Conservation (phyloP, 2,329 filamentous ascomycete genomes). For the Incumbomyces lentus region DNA sequence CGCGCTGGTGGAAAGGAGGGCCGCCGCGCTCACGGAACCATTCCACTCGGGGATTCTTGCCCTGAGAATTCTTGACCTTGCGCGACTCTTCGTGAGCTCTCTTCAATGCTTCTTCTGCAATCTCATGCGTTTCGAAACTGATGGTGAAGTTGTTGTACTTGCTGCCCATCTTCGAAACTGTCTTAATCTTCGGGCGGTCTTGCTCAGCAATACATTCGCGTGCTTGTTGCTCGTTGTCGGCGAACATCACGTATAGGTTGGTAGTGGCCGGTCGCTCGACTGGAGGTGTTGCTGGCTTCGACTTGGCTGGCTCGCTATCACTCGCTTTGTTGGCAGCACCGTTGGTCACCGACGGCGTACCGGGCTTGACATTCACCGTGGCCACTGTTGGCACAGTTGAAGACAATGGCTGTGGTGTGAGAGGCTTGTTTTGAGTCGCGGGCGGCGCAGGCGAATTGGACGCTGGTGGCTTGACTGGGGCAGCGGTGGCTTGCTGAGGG, state of each 20-base stretch:
- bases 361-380: conserved; percentile 29
- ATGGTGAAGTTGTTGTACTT: conserved; percentile 76
- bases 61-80: conserved; percentile 57
- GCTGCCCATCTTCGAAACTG: conserved; percentile 53
- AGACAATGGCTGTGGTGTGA: conserved; percentile 37
- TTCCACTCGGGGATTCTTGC: conserved; percentile 71
- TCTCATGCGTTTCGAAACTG: conserved; percentile 68
- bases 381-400: conserved; percentile 21
- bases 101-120: conserved; percentile 68
- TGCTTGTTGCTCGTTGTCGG: conserved; percentile 71
- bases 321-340: conserved; percentile 34
- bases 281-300: conserved; percentile 44
- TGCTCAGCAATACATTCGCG: conserved; percentile 73
- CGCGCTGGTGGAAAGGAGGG: conserved; percentile 28
- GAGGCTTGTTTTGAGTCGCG: conserved; percentile 40
- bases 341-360: conserved; percentile 33
- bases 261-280: conserved; percentile 56
- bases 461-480: conserved; percentile 21
- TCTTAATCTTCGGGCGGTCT: conserved; percentile 68
- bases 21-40: conserved; percentile 62
- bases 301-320: conserved; percentile 39
- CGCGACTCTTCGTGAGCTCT: conserved; percentile 61
- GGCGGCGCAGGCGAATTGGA: conserved; percentile 32
- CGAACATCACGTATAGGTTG: conserved; percentile 82
- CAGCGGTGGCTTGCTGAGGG: conserved; percentile 7